Conservation (phyloP, 2,329 filamentous ascomycete species). For the Canariomyces notabilis region DNA sequence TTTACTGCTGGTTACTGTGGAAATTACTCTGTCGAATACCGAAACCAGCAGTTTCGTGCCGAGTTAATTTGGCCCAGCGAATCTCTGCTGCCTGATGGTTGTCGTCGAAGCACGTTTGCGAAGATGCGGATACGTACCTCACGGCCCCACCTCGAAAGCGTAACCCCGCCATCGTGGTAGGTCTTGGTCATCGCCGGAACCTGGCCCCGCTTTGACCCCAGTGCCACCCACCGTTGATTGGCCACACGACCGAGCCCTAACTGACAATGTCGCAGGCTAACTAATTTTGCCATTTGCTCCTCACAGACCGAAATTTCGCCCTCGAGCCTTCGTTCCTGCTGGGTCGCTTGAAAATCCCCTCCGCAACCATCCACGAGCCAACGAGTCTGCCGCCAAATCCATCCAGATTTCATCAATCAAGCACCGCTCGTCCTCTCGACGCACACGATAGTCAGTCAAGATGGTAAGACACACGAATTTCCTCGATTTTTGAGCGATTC, state of each 20-base stretch:
- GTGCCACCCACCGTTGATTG: slow-evolving; percentile 17
- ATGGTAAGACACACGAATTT: slow-evolving; percentile 53
- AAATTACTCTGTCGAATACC: too few species aligned
- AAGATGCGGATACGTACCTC: slow-evolving; percentile 8
- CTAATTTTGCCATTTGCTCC: slow-evolving; percentile 32
- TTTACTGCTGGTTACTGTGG: too few species aligned
- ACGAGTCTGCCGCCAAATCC: slow-evolving; percentile 43
- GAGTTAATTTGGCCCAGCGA: background rate
- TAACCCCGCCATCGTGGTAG: slow-evolving; percentile 16
- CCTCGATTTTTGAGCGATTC: slow-evolving; percentile 17
- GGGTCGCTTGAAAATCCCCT: slow-evolving; percentile 31
- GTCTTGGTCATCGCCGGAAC: slow-evolving; percentile 5
- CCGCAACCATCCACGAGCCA: slow-evolving; percentile 45
- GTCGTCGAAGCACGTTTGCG: slow-evolving; percentile 1
- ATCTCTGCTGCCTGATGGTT: slow-evolving; percentile 12
- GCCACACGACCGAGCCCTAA: slow-evolving; percentile 25
- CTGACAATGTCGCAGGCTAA: slow-evolving; percentile 28
- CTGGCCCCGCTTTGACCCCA: slow-evolving; percentile 10
- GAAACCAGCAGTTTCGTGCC: too few species aligned
- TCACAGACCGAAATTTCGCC: slow-evolving; percentile 30
- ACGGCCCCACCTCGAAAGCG: slow-evolving; percentile 7
- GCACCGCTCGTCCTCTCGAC: slow-evolving; percentile 41
- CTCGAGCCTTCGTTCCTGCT: slow-evolving; percentile 46
- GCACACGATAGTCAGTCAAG: slow-evolving; percentile 53
- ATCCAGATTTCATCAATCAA: slow-evolving; percentile 50